These are phyloP conservation scores for Rhizoctonia solani DNA, from an alignment of 1,284 basidiomycete species.

Conservation along the genomic window DNA sequence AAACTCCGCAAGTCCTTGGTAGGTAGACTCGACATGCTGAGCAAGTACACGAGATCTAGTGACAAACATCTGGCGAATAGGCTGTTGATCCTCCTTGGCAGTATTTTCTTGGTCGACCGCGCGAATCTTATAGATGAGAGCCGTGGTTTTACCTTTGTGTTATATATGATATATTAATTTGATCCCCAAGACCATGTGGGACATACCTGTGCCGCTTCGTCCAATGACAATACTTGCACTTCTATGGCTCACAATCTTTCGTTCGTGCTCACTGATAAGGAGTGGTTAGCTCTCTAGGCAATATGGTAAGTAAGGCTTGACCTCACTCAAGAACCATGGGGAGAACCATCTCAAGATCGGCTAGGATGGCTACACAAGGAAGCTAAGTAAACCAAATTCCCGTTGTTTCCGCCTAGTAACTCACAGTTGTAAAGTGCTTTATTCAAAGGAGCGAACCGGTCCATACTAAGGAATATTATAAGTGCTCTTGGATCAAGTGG, in stretches of 20 bases:
- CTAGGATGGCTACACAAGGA: background rate
- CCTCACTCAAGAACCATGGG: conserved; percentile 12
- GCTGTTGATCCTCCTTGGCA: background rate
- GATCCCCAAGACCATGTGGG: no score
- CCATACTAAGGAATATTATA: background rate
- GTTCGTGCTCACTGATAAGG: conserved; percentile 10
- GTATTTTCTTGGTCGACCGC: no score
- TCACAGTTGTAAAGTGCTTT: conserved; percentile 20
- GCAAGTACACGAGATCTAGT: conserved; percentile 11
- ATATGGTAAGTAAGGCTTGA: no score
- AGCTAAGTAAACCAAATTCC: background rate
- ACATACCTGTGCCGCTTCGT: conserved; percentile 24
- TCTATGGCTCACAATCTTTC: conserved; percentile 11
- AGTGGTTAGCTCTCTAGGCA: no score
- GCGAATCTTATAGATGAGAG: conserved; percentile 10
- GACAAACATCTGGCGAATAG: conserved; percentile 8
- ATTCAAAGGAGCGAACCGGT: conserved; percentile 7
- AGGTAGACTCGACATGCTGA: conserved; percentile 5
- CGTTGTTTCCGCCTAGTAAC: background rate
- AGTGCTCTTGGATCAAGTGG: background rate
- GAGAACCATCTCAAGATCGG: conserved; percentile 16
- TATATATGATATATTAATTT: no score
- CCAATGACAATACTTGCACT: conserved; percentile 21
- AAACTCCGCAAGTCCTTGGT: background rate
- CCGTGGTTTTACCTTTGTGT: conserved; percentile 11